phyloP scores from a whole-genome alignment of 2,329 filamentous ascomycete genomes.

The Diplodia seriata region DNA sequence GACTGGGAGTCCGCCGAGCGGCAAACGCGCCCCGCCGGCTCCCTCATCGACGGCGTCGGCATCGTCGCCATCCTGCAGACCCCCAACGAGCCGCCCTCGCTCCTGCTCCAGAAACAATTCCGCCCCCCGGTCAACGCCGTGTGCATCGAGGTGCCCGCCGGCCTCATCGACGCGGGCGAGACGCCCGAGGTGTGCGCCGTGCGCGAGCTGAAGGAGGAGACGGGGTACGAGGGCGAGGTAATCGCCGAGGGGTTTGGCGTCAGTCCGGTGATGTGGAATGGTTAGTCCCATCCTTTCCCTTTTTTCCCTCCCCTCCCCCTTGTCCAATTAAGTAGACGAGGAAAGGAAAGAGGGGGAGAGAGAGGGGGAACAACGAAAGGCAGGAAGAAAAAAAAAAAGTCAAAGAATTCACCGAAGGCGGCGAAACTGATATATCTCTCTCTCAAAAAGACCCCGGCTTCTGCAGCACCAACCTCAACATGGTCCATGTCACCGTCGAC shows the following conservation, averaged over 20 bases:
- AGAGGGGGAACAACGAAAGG: no score
- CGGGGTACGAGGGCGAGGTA: slow-evolving; percentile 64
- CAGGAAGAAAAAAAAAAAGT: no score
- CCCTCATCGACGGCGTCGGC: slow-evolving; percentile 74
- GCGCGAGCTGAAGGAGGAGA: slow-evolving; percentile 69
- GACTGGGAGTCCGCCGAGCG: slow-evolving; percentile 78
- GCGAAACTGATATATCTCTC: no score
- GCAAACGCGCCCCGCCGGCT: slow-evolving; percentile 67
- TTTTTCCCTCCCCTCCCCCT: no score
- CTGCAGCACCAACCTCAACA: slow-evolving; percentile 57
- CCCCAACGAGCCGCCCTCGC: slow-evolving; percentile 45
- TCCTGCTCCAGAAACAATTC: slow-evolving; percentile 59
- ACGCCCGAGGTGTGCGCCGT: slow-evolving; percentile 64
- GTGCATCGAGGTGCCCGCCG: slow-evolving; percentile 69
- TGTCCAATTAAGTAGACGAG: no score
- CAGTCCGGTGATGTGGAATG: slow-evolving; percentile 53
- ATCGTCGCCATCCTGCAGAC: slow-evolving; percentile 70
- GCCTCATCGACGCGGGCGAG: slow-evolving; percentile 67
- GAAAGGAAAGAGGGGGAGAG: background rate
- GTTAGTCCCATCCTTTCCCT: slow-evolving; percentile 37
- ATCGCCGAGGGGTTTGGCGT: slow-evolving; percentile 46
- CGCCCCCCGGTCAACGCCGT: slow-evolving; percentile 66
- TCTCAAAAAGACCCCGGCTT: slow-evolving; percentile 48
- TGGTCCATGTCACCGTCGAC: slow-evolving; percentile 77
- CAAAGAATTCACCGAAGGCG: no score